Evolutionary conservation across 2,329 filamentous ascomycete genomes (phyloP).

Genomic region (Trichothecium roseum): DNA sequence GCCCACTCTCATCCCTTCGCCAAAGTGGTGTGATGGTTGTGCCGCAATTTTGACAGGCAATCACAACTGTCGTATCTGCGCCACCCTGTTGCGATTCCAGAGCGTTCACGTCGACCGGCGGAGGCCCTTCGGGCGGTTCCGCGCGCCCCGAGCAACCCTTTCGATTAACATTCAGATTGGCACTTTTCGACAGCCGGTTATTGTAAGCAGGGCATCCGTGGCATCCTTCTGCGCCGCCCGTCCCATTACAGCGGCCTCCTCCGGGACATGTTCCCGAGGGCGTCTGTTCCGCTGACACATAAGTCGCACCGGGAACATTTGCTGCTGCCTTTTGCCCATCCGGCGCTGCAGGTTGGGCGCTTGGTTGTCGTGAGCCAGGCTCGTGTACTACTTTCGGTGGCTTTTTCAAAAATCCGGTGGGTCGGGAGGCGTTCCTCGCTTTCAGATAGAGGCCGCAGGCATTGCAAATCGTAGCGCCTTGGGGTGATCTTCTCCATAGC

Average conservation of each 20-base stretch:
- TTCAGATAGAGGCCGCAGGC: constrained; percentile 93
- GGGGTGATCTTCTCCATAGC: constrained; percentile 85
- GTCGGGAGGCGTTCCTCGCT: constrained; percentile 81
- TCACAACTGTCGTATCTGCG: constrained; percentile 39
- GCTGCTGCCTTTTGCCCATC: constrained; percentile 9
- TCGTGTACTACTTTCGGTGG: constrained; percentile 43
- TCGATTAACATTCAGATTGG: constrained; percentile 54
- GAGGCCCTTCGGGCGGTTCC: constrained; percentile 6
- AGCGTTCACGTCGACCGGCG: constrained; percentile 25
- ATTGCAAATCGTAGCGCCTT: constrained; percentile 94
- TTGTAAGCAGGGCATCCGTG: constrained; percentile 96
- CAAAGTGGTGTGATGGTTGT: constrained; percentile 95
- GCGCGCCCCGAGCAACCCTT: constrained; percentile 21
- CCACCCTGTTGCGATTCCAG: constrained; percentile 19
- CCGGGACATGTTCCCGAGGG: constrained; percentile 86
- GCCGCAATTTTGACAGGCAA: constrained; percentile 92
- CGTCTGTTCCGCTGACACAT: constrained; percentile 66
- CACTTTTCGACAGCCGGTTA: constrained; percentile 85
- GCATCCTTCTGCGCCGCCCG: constrained; percentile 88
- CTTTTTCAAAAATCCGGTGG: constrained; percentile 83
- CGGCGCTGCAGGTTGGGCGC: constrained; percentile 20
- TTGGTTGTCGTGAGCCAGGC: constrained; percentile 29
- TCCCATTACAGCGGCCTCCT: constrained; percentile 90
- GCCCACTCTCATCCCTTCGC: constrained; percentile 86
- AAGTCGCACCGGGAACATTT: constrained; percentile 48